Base-by-base conservation (phyloP, 148 eudicot genomes). In the Amaranthus hypochondriacus region DNA sequence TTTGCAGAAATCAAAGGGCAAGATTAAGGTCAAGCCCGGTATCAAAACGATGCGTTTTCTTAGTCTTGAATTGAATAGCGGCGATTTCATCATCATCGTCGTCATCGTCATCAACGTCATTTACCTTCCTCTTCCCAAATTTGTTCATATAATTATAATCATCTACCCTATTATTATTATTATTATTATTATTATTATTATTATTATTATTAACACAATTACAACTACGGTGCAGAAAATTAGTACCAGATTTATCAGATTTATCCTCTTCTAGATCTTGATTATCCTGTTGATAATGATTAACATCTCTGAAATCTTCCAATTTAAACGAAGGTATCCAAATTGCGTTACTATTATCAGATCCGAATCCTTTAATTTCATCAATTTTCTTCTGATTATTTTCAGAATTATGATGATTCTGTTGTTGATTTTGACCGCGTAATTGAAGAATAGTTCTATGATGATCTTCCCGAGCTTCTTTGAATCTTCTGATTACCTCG, bases 311-410 rank as follows among this genome's bases (percentile, higher is more conserved):
- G 48, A 85, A 77, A 77, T 85, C 87, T 69, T 84, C 83, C 79
- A 74, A 77, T 13, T 74, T 58, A 48, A 85, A 85, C 9, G 78
- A 72, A 59, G 85, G 87, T 57, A 75, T 62, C 81, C 78, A 77
- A 4, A 44, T 56, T 50, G 66, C 5, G 15, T 46, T 61, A 54
- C 1, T 44, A 48, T 47, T 55, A 21, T 55, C 65, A 28, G 39
- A 15, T 44, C 65, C 2, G 0, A 6, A 3, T 2, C 43, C 43
- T 53, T 52, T 15, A 3, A 15, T 49, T 48, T 0, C 54, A 4
- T 4, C 15, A 18, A 18, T 72, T 5, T n/a, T 70, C 53, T 8
- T 47, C 42, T 57, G 18, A 46, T 48, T 18, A 42, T 42, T 4
- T 28, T 28, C 39, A 28, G 39, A 28, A 73, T 7, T 46, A 51